Conservation (phyloP, 2,329 filamentous ascomycete species). For the Neofusicoccum cordaticola region DNA sequence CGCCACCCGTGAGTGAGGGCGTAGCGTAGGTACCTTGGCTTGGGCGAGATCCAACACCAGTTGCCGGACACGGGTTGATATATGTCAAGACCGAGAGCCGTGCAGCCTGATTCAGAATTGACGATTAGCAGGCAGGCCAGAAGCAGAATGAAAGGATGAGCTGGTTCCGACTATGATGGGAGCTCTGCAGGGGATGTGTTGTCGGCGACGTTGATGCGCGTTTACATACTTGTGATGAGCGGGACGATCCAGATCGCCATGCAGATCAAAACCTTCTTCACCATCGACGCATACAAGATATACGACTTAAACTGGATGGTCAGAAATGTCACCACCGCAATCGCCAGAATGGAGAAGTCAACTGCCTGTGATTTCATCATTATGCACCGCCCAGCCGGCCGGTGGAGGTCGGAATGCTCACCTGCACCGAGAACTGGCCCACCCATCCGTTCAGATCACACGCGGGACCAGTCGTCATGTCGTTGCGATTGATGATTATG, state of each 20-base stretch:
- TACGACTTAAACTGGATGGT: constrained; percentile 38
- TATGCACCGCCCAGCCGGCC: background rate
- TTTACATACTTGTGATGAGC: constrained; percentile 33
- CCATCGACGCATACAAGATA: constrained; percentile 29
- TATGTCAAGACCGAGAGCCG: constrained; percentile 13
- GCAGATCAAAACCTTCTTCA: constrained; percentile 35
- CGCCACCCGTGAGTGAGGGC: constrained; percentile 48
- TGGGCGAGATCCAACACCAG: constrained; percentile 48
- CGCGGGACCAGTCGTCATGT: constrained; percentile 29
- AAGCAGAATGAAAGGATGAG: background rate
- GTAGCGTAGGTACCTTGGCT: constrained; percentile 41
- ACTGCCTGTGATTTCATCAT: constrained; percentile 23
- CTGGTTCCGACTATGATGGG: too few relatives aligned
- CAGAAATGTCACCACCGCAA: constrained; percentile 44
- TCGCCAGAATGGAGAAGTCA: constrained; percentile 45
- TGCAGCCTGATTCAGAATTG: background rate
- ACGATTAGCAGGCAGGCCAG: background rate
- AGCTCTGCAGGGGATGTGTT: too few relatives aligned
- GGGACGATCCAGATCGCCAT: constrained; percentile 42
- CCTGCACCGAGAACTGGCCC: constrained; percentile 49
- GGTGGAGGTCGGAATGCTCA: constrained; percentile 16
- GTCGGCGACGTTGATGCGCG: too few relatives aligned
- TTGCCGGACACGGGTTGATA: constrained; percentile 45
- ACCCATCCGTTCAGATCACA: constrained; percentile 47
- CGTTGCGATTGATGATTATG: constrained; percentile 27